Evolutionary conservation across 176 grass and related monocot genomes (phyloP), one percentile per base, ranked within the genome.

Genomic region (Saccharum spontaneum): DNA sequence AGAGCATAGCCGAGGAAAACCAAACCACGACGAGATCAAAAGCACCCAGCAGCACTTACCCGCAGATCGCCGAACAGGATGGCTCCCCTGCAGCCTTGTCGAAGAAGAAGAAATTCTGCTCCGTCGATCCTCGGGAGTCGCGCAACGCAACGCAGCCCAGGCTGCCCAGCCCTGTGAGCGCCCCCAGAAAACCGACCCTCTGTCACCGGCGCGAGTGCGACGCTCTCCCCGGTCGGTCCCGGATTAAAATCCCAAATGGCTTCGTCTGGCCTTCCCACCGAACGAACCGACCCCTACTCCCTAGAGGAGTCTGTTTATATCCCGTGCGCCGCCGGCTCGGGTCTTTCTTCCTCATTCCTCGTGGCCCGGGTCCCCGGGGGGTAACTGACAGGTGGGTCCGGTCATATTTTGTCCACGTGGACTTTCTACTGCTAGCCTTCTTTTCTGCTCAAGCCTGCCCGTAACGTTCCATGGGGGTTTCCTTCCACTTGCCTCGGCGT

Each of bases 181-280:
- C 38, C 69, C 43, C 69, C 70, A 1, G 10, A 15, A 15, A 73
- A 15, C 69, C 40, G 14, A 36, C 18, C 18, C 17, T 41, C 11
- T n/a, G 11, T 65, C 62, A 15, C 13, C 34, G 28, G 6, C 43
- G 38, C 46, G 39, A 4, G 37, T 5, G 38, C 59, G 16, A 18
- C 15, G 38, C 38, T 45, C 54, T 3, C 54, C 44, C 44, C 43
- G 10, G 43, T 10, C 44, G 54, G 50, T 20, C 54, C 24, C 22
- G 61, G 28, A 79, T 67, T n/a, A n/a, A 46, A 79, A 31, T 65
- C 38, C 38, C 14, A 8, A n/a, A 28, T 67, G 77, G 61, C 77
- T 62, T 66, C 24, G 14, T 44, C 76, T 26, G 7, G 15, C 4
- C 40, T 11, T 31, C 40, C 77, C 39, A 79, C 61, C 61, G 46